Base-by-base conservation (phyloP, 176 grass and related monocot genomes). In the Typha latifolia region DNA sequence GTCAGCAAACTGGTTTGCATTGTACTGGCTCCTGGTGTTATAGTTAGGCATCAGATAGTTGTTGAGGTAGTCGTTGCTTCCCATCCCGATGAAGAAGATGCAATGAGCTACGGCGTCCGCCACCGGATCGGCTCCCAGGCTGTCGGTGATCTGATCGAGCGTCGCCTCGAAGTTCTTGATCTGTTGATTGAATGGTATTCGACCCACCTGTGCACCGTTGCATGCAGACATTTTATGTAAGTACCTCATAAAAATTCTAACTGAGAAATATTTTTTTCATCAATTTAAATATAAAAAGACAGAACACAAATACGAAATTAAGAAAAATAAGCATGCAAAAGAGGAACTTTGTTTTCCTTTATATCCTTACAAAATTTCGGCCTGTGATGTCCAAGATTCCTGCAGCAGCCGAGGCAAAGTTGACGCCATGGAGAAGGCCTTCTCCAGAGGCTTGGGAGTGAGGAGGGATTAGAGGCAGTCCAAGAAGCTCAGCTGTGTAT, bases 31-130 rank as follows among this genome's bases (percentile, higher is more conserved):
- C n/a, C 94, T 69, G 53, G 89, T 90, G 86, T 90, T 77, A 75
- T 99, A 99, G 77, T 90, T 87, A 20, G 94, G 89, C 94, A 99
- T 85, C 3, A 99, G 89, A 75, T 99, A 99, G 81, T 99, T 93
- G 78, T 93, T 93, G 22, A 90, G 75, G 82, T 99, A 99, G 82
- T 99, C 89, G 26, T 99, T 99, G 78, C 94, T 99, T 47, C 94
- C 86, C 89, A 99, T 93, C 3, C 94, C 89, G 0, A 99, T 76
- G 59, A 87, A 99, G 79, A 93, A 87, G 78, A 99, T 81, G 72
- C 94, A 87, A 19, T 78, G 86, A 0, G 69, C 72, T 47, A 95
- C 77, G 48, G 78, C 74, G 10, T 51, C 26, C 0, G 86, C 66
- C 43, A 82, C 75, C 50, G 47, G 49, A 12, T 73, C 24, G 1